Conservation (phyloP, 805 yeast genomes). For the Candida silvicultrix region DNA sequence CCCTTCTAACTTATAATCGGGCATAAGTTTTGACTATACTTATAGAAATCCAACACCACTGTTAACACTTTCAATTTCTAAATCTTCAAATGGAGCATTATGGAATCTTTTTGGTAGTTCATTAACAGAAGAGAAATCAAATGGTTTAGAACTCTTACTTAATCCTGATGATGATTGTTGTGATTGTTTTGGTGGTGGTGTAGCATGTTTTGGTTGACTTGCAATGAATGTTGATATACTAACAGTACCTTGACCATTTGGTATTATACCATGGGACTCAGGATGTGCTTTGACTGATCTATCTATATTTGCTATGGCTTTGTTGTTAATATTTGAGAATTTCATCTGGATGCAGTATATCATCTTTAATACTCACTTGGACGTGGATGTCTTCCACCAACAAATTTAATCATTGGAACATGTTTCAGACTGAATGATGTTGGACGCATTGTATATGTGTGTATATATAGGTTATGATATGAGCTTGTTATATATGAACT, state of each 20-base stretch:
- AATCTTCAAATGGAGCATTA: conserved; percentile 52
- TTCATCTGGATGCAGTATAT: conserved; percentile 3
- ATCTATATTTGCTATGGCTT: conserved; percentile 32
- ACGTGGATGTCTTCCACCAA: conserved; percentile 70
- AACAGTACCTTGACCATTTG: conserved; percentile 23
- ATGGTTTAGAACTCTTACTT: conserved; percentile 42
- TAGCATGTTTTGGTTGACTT: conserved; percentile 4
- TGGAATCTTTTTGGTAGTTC: conserved; percentile 72
- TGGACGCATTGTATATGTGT: conserved; percentile 23
- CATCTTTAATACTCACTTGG: conserved; percentile 33
- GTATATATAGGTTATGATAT: no score
- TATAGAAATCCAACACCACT: conserved; percentile 69
- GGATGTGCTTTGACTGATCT: conserved; percentile 33
- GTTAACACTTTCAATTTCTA: conserved; percentile 71
- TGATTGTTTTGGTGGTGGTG: conserved; percentile 10
- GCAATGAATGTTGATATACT: conserved; percentile 17
- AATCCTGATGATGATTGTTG: conserved; percentile 55
- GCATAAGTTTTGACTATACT: background rate
- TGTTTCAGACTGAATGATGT: conserved; percentile 19
- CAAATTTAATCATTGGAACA: conserved; percentile 74
- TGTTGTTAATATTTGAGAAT: conserved; percentile 30
- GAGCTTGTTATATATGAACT: no score
- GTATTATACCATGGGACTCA: conserved; percentile 37
- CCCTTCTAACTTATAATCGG: background rate
- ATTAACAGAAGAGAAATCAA: conserved; percentile 45